Base-by-base conservation (phyloP, 2,329 filamentous ascomycete species). In the Chrysoporthe puriensis region DNA sequence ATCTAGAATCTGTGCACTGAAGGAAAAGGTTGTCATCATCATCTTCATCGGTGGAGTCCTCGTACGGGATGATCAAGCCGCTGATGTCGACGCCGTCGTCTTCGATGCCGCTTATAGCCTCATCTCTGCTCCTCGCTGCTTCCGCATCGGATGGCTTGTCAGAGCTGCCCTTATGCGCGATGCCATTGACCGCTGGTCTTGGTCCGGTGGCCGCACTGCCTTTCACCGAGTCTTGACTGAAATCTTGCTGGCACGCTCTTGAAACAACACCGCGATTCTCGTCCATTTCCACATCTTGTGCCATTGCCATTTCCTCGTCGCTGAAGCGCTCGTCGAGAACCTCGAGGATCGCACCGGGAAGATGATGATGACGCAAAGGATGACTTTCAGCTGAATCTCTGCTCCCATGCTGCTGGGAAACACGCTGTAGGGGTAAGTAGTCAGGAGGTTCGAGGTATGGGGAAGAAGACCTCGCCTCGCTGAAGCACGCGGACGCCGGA, bases 1-100 rank as follows among this genome's bases (percentile, higher is more conserved):
- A 91, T 80, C 84, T 84, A 77, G 84, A 77, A 79, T 91, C 84
- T 77, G 84, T 77, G 79, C 76, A 74, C 70, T 73, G 74, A 63
- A 79, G 83, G 84, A 84, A 78, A 75, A 87, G 84, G 76, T 83
- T 83, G 78, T 87, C 83, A 76, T 84, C 83, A 87, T 91, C 89
- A 83, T 85, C 84, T 74, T 84, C 81, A 71, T 81, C 80, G 66
- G 79, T 75, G 46, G 79, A 81, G 70, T 73, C 73, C 71, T 84
- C 80, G 72, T 85, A 86, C 4, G 84, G 81, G 58, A 85, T 72
- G 32, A 76, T 77, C 65, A 83, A 76, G 40, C 76, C 76, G 48
- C 76, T 72, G 66, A 75, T 73, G 61, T 74, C 71, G 46, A 76
- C 73, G 62, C 71, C 59, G 44, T 70, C 67, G 56, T 75, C 61